Base-by-base conservation (phyloP, 163 green algal genomes). In the Chlorella variabilis region DNA sequence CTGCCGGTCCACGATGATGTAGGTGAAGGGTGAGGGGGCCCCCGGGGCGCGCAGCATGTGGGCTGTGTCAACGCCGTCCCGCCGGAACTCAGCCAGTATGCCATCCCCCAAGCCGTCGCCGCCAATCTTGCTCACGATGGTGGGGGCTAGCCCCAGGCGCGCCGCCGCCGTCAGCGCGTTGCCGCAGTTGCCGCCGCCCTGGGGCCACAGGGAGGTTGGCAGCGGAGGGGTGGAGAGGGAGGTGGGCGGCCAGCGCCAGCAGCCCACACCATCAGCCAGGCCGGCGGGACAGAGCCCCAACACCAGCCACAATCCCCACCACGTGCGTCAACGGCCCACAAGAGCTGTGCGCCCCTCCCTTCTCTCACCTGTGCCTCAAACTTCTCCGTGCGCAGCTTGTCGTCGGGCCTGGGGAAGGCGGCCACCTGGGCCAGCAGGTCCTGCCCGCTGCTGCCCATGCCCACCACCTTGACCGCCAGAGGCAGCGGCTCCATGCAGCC, bases 1-100 rank as follows among this genome's bases (percentile, higher is more conserved):
- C 85, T 87, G 45, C 2, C 87, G 69, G 79, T 98, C 96, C 0
- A 98, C 94, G 63, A 98, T 98, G 80, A 98, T 98, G 91, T 99
- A 99, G 1, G 96, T 98, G 87, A 98, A 99, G 33, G 96, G 95
- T 1, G 96, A 98, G 38, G 95, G 89, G n/a, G 85, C 67, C 3
- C 88, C 92, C 29, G 87, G 31, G 21, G 89, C 91, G 2, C 92
- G 82, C 73, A 96, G 66, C 38, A 98, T 63, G n/a, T 88, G 84
- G 18, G 48, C 38, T 0, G 92, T 95, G 80, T 94, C 83, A 0
- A 98, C 87, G 29, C 95, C 96, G 41, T 98, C 96, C 4, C 25
- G 33, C 51, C 93, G 31, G 27, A 99, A 87, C 89, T 99, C 95
- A 5, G 82, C 67, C 20, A 89, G 2, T 31, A 90, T 91, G 48